Evolutionary conservation across 192 early-diverging fungal genomes (phyloP).

Genomic region (Thoreauomyces humboldtii): DNA sequence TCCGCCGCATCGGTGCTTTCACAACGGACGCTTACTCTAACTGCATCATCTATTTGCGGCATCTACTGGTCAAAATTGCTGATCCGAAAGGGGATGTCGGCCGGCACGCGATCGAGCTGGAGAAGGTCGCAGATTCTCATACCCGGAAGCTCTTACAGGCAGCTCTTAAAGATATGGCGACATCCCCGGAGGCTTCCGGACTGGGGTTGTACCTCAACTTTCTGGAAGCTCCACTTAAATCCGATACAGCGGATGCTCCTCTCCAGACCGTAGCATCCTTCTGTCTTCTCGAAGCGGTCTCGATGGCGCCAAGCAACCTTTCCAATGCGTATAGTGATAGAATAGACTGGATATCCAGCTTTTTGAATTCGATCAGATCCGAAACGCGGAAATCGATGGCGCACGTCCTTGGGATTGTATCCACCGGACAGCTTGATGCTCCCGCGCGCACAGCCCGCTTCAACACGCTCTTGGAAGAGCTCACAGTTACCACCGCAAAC

Average conservation of each 20-base stretch:
- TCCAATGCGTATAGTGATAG: slow-evolving; percentile 49
- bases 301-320: slow-evolving; percentile 59
- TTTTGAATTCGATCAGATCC: slow-evolving; percentile 45
- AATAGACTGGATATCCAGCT: slow-evolving; percentile 41
- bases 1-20: slow-evolving; percentile 47
- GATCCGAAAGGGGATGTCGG: slow-evolving; percentile 51
- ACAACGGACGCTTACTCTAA: slow-evolving; percentile 63
- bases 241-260: slow-evolving; percentile 49
- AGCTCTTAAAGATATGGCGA: slow-evolving; percentile 14
- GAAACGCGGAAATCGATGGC: slow-evolving; percentile 68
- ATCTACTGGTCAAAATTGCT: slow-evolving; percentile 54
- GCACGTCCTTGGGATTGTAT: slow-evolving; percentile 70
- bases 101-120: slow-evolving; percentile 29
- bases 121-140: slow-evolving; percentile 19
- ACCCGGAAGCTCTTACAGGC: slow-evolving; percentile 17
- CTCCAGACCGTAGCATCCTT: slow-evolving; percentile 63
- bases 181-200: neutral
- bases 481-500: slow-evolving; percentile 8
- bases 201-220: slow-evolving; percentile 54
- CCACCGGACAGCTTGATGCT: slow-evolving; percentile 49
- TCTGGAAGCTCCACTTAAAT: slow-evolving; percentile 57
- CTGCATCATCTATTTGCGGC: slow-evolving; percentile 61
- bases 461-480: slow-evolving; percentile 39
- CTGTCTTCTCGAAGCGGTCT: slow-evolving; percentile 70
- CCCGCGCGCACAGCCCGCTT: slow-evolving; percentile 32